phyloP scores from a whole-genome alignment of 2,329 filamentous ascomycete species.

The Penicillium brasilianum region DNA sequence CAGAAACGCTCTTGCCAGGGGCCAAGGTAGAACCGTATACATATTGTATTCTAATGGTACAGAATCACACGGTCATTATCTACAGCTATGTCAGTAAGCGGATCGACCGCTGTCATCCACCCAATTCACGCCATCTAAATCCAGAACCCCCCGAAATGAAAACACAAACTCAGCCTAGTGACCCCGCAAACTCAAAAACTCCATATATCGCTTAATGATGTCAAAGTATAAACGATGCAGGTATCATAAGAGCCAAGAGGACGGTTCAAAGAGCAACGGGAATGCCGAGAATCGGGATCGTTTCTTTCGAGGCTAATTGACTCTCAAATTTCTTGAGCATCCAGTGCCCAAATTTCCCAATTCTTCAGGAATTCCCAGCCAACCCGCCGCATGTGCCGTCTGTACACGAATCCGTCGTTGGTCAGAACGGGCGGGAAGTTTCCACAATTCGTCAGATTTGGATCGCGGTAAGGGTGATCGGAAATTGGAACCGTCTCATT shows the following conservation, averaged over 20 bases:
- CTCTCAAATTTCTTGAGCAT: slow-evolving; percentile 42
- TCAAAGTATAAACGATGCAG: not conserved
- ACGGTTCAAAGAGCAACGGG: not conserved
- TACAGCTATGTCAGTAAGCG: not conserved
- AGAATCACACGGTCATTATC: not conserved
- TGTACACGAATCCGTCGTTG: slow-evolving; percentile 36
- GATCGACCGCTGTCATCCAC: not conserved
- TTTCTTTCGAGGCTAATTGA: not conserved
- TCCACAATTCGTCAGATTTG: slow-evolving; percentile 11
- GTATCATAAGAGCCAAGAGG: not conserved
- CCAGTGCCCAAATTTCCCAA: slow-evolving; percentile 52
- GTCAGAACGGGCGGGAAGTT: slow-evolving; percentile 19
- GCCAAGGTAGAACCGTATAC: not conserved
- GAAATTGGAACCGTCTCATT: not conserved
- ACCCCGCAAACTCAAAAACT: not conserved
- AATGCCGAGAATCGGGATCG: not conserved
- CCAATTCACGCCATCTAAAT: not conserved
- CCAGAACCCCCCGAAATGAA: not conserved
- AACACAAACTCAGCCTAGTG: not conserved
- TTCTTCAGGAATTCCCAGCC: slow-evolving; percentile 48
- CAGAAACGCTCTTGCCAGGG: not conserved
- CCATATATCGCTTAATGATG: not conserved
- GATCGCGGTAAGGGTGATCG: not conserved
- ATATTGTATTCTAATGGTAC: not conserved
- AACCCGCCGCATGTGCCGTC: slow-evolving; percentile 42